Evolutionary conservation across 2,329 filamentous ascomycete genomes (phyloP).

Genomic region (Fusarium nygamai): DNA sequence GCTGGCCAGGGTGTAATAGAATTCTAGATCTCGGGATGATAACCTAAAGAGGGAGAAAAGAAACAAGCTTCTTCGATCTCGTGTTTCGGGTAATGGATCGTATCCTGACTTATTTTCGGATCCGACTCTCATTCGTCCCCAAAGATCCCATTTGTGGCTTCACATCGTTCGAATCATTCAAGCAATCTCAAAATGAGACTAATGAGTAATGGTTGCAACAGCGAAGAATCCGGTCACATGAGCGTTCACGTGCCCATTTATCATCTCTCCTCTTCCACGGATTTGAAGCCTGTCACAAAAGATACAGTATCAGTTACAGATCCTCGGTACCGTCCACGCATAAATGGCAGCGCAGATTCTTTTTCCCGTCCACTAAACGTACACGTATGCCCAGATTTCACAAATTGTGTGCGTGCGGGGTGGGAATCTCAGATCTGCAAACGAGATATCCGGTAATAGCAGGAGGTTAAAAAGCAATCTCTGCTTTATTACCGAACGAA

Average conservation of each 20-base stretch:
- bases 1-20: background rate
- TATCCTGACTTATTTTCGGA: background rate
- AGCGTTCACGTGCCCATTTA: background rate
- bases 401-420: background rate
- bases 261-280: background rate
- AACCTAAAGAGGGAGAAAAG: background rate
- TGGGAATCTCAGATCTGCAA: conserved; percentile 27
- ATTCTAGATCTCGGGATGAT: background rate
- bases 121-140: background rate
- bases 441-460: conserved; percentile 25
- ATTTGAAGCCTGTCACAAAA: background rate
- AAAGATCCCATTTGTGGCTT: background rate
- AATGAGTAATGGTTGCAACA: background rate
- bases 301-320: background rate
- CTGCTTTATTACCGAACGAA: background rate
- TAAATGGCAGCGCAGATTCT: background rate
- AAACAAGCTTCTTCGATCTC: background rate
- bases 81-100: background rate
- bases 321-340: background rate
- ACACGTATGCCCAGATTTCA: background rate
- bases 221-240: background rate
- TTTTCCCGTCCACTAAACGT: background rate
- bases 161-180: background rate
- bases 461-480: background rate
- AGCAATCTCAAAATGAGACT: background rate